Evolutionary conservation across 176 grass and related monocot species (phyloP), one percentile per base, ranked within the genome.

Genomic region (Alloteropsis semialata): DNA sequence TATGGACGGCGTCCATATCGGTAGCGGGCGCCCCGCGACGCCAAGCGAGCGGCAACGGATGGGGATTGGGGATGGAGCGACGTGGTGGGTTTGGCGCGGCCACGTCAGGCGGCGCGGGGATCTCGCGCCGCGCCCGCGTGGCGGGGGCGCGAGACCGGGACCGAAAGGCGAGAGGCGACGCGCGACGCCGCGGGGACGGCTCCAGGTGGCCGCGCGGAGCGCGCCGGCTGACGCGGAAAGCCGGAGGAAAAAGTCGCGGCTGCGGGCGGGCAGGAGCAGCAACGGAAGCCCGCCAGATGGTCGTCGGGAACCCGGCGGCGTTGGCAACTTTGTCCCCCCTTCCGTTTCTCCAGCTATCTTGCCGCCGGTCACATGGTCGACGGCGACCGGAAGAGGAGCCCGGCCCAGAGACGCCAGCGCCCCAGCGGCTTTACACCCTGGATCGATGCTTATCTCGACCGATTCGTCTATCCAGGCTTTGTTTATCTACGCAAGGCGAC

Each of bases 21-120:
- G 21, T 3, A 4, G 8, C 46, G 21, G 56, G 22, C 32, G 67
- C 55, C 39, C n/a, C n/a, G n/a, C n/a, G n/a, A n/a, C n/a, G 8
- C 1, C 34, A 5, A 36, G 2, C 34, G 5, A 36, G 34, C 34
- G 82, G 25, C 60, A 37, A 5, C 28, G 56, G 69, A 43, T 25
- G 41, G 32, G 77, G 33, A 55, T 81, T 5, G 3, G 34, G 42
- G 14, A 18, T 51, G 29, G 17, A 18, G 48, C 3, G 79, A 64
- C 74, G 74, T 36, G 53, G 44, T 46, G 33, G 54, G 33, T 27
- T n/a, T 18, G 21, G 50, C 70, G 54, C 38, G 18, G 79, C 63
- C 85, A 70, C 72, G 86, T 88, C 86, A 45, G 25, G 21, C 8
- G 53, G 7, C 51, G 51, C 9, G 51, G 19, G 51, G 21, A n/a